A percentile compares a stretch with the other conserved stretches of the same genome.
Evolutionary conservation across 2,329 filamentous ascomycete genomes (phyloP).

Genomic region (Ceratocystis cacaofunesta): DNA sequence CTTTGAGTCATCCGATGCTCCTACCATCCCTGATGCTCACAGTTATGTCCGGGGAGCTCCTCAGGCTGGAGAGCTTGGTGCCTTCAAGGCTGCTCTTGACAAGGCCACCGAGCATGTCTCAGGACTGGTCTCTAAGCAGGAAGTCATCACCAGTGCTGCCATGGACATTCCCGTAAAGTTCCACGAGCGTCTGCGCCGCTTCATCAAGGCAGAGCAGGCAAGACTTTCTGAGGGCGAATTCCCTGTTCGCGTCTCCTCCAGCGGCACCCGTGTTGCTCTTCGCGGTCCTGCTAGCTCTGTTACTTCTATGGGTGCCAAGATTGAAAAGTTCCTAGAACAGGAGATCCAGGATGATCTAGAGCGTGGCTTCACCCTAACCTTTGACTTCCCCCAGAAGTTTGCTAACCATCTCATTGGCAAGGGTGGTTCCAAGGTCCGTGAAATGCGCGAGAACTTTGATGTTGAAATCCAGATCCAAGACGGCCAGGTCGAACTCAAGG

Average conservation of each 20-base stretch:
- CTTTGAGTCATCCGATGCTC: constrained; percentile 50
- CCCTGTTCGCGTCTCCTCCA: constrained; percentile 43
- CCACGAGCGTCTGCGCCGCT: constrained; percentile 47
- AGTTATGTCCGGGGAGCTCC: constrained; percentile 18
- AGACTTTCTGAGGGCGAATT: constrained; percentile 40
- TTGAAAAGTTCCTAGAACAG: constrained; percentile 66
- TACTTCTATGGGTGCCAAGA: constrained; percentile 55
- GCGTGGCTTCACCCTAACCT: constrained; percentile 69
- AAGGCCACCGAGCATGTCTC: constrained; percentile 44
- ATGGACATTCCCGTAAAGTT: constrained; percentile 42
- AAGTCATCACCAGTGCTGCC: constrained; percentile 34
- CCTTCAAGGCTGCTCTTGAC: constrained; percentile 41
- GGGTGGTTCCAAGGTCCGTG: constrained; percentile 50
- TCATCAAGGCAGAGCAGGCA: constrained; percentile 49
- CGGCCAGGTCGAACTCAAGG: constrained; percentile 89
- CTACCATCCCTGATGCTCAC: constrained; percentile 23
- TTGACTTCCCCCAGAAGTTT: constrained; percentile 90
- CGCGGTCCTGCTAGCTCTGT: constrained; percentile 64
- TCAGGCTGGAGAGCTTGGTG: constrained; percentile 36
- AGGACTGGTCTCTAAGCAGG: constrained; percentile 44
- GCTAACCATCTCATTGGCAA: constrained; percentile 71
- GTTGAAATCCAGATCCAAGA: constrained; percentile 79
- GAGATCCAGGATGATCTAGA: constrained; percentile 90
- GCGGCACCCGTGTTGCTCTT: constrained; percentile 50
- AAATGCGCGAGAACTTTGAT: constrained; percentile 51